Base-by-base conservation (phyloP, 2,329 filamentous ascomycete species). In the Capronia americana region DNA sequence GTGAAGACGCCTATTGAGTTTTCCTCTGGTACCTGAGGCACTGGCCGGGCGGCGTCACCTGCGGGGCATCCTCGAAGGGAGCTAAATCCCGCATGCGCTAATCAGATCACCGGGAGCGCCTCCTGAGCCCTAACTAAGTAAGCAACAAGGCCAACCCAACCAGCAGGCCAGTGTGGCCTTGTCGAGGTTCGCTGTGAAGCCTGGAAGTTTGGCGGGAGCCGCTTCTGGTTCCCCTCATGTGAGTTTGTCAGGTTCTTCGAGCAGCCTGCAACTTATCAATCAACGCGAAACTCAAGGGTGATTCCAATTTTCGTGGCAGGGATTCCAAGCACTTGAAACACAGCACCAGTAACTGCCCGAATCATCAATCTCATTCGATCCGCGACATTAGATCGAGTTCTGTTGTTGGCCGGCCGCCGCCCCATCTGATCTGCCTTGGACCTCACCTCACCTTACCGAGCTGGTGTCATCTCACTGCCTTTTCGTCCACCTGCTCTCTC, bases 401-500 rank as follows among this genome's bases (percentile, higher is more conserved):
- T 32, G n/a, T 51, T 26, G 41, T 28, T 48, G 58, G 41, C 55
- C 24, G 2, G 10, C 24, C 24, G 48, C 48, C 60, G 59, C 54
- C 63, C 66, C 63, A 44, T 55, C 48, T 53, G 48, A 63, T 62
- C 58, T 61, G 58, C 58, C 44, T 54, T 61, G 58, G 17, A 61
- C 46, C 28, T 61, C 28, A 55, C 58, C 5, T 51, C 48, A 51
- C 48, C 44, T 20, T 23, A 26, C 23, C 46, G 57, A 56, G 59
- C 63, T 66, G 59, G 48, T 63, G 63, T 68, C 66, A 66, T 65
- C 63, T 66, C 51, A 64, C 66, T 32, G 57, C 20, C 46, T 54
- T 50, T 51, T 24, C n/a, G 58, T 20, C 38, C 60, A 23, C 60
- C 60, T 44, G 38, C 38, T 56, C 38, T 17, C 20, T 30, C 32